phyloP scores from a whole-genome alignment of 805 yeast genomes.

The Nakazawaea holstii region DNA sequence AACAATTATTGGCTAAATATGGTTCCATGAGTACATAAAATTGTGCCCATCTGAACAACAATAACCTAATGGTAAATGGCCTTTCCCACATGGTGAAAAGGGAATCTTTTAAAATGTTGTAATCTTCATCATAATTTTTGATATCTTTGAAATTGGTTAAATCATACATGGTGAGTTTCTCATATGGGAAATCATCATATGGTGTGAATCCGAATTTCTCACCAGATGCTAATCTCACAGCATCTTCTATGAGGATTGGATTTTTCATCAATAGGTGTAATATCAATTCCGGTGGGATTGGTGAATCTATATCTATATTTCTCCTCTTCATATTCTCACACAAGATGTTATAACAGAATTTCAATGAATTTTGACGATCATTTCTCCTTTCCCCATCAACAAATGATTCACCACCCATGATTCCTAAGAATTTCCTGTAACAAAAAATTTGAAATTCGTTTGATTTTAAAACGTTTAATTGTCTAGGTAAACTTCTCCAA shows the following conservation, averaged over 20 bases:
- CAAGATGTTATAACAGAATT: constrained; percentile 34
- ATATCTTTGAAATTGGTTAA: constrained; percentile 9
- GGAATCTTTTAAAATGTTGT: constrained; percentile 13
- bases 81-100: constrained; percentile 40
- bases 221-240: constrained; percentile 22
- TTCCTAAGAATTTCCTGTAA: constrained; percentile 45
- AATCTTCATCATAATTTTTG: background rate
- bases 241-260: constrained; percentile 22
- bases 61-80: constrained; percentile 51
- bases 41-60: constrained; percentile 52
- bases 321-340: constrained; percentile 42
- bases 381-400: constrained; percentile 10
- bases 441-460: constrained; percentile 58
- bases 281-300: constrained; percentile 36
- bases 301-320: constrained; percentile 41
- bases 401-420: constrained; percentile 20
- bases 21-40: constrained; percentile 30
- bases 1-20: constrained; percentile 29
- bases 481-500: constrained; percentile 37
- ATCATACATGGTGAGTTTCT: constrained; percentile 4
- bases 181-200: constrained; percentile 16
- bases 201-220: constrained; percentile 1
- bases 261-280: constrained; percentile 33
- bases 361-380: constrained; percentile 2
- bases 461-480: constrained; percentile 39